A percentile compares a stretch with the other conserved stretches of the same genome.
phyloP scores from a whole-genome alignment of 1,284 basidiomycete species.

The Agroathelia rolfsii region DNA sequence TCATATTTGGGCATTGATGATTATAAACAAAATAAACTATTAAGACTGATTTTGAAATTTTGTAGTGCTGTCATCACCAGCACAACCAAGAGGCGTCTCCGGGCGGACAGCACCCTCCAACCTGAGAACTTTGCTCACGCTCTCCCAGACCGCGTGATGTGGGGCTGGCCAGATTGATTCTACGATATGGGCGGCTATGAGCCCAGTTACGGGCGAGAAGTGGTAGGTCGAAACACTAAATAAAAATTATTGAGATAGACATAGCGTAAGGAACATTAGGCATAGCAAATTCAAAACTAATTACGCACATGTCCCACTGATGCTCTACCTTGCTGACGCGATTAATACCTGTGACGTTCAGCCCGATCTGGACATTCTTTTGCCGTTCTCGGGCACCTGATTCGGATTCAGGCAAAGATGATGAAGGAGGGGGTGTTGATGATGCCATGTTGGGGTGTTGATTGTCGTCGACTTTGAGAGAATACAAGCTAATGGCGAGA shows the following conservation, averaged over 20 bases:
- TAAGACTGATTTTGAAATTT: too few relatives aligned
- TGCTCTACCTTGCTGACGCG: constrained; percentile 48
- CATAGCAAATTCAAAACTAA: constrained; percentile 2
- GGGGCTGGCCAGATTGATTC: constrained; percentile 69
- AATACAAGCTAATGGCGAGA: constrained; percentile 43
- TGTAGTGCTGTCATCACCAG: too few relatives aligned
- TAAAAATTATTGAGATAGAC: too few relatives aligned
- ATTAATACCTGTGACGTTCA: constrained; percentile 44
- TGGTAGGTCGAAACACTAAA: constrained; percentile 61
- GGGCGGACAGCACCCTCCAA: too few relatives aligned
- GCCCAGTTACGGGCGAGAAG: constrained; percentile 56
- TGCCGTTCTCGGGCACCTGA: constrained; percentile 25
- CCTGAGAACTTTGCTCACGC: too few relatives aligned
- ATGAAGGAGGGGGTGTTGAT: constrained; percentile 9
- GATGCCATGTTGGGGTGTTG: constrained; percentile 17
- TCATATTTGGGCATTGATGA: too few relatives aligned
- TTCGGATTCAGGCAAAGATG: constrained; percentile 9
- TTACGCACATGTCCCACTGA: constrained; percentile 68
- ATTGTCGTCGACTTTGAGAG: constrained; percentile 35
- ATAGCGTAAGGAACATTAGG: constrained; percentile 5
- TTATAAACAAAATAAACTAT: too few relatives aligned
- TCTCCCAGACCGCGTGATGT: constrained; percentile 60
- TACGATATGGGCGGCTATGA: constrained; percentile 52
- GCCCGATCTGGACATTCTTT: constrained; percentile 44
- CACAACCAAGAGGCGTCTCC: too few relatives aligned